Conservation (phyloP, 768 basidiomycete species). For the Trametes villosa region DNA sequence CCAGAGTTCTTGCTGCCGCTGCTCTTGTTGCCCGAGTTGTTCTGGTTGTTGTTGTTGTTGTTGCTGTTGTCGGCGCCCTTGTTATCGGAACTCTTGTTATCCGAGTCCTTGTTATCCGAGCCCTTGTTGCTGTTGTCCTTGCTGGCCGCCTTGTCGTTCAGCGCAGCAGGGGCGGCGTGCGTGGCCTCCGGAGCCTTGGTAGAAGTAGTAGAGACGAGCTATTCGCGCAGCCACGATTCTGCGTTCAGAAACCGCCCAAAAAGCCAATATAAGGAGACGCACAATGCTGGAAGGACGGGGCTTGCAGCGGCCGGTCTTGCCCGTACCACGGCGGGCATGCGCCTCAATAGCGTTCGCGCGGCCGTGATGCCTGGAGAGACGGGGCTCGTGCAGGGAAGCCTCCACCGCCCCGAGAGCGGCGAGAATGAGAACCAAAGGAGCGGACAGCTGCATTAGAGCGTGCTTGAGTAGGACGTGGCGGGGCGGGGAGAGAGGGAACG, state of each 20-base stretch:
- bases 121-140: slow-evolving; percentile 12
- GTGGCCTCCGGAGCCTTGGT: slow-evolving; percentile 7
- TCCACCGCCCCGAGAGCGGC: slow-evolving; percentile 33
- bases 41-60: slow-evolving; percentile 16
- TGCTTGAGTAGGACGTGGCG: slow-evolving; percentile 20
- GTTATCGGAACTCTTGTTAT: slow-evolving; percentile 6
- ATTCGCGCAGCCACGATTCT: background rate
- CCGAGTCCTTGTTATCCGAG: slow-evolving; percentile 5
- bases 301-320: slow-evolving; percentile 16
- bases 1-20: slow-evolving; percentile 3
- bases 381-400: slow-evolving; percentile 44
- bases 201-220: slow-evolving; percentile 8
- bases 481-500: slow-evolving; percentile 1
- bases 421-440: slow-evolving; percentile 44
- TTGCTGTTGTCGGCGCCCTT: background rate
- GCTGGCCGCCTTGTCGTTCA: slow-evolving; percentile 10
- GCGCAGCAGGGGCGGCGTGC: slow-evolving; percentile 2
- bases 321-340: slow-evolving; percentile 5
- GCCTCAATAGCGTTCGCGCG: slow-evolving; percentile 3
- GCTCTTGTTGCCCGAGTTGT: slow-evolving; percentile 9
- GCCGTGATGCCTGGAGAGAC: slow-evolving; percentile 17
- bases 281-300: slow-evolving; percentile 5
- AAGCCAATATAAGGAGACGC: background rate
- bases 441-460: slow-evolving; percentile 48
- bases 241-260: background rate